A percentile compares a stretch with the other conserved stretches of the same genome.
These are phyloP conservation scores for Theileria orientalis DNA, from an alignment of 169 alveolate genomes.

Conservation along the genomic window DNA sequence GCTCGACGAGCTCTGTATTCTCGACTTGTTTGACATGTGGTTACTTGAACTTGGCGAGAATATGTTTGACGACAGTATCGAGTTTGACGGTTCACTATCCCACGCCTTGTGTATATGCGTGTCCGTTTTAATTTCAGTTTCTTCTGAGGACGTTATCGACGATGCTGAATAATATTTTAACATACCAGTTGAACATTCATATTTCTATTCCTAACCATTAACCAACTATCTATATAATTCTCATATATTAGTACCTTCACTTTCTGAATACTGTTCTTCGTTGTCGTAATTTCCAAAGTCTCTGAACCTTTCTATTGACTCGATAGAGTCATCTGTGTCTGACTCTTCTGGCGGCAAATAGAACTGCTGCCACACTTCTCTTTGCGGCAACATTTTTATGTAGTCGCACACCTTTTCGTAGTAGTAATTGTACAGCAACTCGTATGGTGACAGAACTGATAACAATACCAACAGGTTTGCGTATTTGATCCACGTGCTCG, in stretches of 20 bases:
- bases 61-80: conserved; percentile 16
- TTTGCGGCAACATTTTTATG: conserved; percentile 51
- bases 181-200: too few relatives aligned
- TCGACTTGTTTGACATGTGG: background rate
- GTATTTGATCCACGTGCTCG: conserved; percentile 52
- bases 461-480: conserved; percentile 60
- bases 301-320: conserved; percentile 30
- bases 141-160: background rate
- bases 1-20: background rate
- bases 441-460: conserved; percentile 63
- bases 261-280: conserved; percentile 20
- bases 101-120: conserved; percentile 19
- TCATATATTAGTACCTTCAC: conserved; percentile 4
- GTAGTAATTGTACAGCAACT: conserved; percentile 58
- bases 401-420: conserved; percentile 52
- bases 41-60: conserved; percentile 13
- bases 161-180: background rate
- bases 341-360: conserved; percentile 48
- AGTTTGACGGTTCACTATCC: background rate
- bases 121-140: background rate
- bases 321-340: conserved; percentile 49
- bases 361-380: conserved; percentile 66
- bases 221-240: too few relatives aligned
- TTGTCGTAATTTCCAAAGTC: conserved; percentile 23
- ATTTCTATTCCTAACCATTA: too few relatives aligned